These are phyloP conservation scores for Piedraia hortae DNA, from an alignment of 2,329 filamentous ascomycete genomes.

Conservation along the genomic window DNA sequence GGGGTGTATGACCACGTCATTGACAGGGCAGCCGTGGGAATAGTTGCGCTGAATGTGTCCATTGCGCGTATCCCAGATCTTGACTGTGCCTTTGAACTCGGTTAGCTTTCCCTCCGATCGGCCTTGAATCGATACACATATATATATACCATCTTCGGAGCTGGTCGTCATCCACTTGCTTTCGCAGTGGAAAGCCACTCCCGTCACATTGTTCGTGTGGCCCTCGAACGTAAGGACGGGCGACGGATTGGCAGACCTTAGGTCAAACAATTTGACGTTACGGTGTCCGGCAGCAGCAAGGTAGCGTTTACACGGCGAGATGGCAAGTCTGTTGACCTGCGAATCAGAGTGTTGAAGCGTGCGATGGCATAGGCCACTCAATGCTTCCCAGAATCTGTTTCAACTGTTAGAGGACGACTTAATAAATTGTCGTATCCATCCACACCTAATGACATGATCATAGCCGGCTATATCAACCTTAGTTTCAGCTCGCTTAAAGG, in stretches of 20 bases:
- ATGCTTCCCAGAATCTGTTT: slow-evolving; percentile 85
- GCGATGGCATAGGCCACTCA: slow-evolving; percentile 89
- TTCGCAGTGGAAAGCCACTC: slow-evolving; percentile 92
- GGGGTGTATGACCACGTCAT: slow-evolving; percentile 97
- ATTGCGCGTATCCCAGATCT: slow-evolving; percentile 82
- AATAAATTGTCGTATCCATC: slow-evolving; percentile 1
- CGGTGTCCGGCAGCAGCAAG: slow-evolving; percentile 59
- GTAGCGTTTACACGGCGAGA: slow-evolving; percentile 91
- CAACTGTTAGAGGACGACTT: background rate
- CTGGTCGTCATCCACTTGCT: slow-evolving; percentile 99
- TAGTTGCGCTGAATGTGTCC: slow-evolving; percentile 82
- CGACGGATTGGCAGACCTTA: slow-evolving; percentile 92
- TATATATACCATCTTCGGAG: slow-evolving; percentile 48
- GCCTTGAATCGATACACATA: background rate
- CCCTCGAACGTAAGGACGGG: slow-evolving; percentile 84
- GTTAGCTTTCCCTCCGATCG: background rate
- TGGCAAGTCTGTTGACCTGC: slow-evolving; percentile 92
- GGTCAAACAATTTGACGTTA: slow-evolving; percentile 92
- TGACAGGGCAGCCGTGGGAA: slow-evolving; percentile 63
- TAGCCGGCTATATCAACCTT: slow-evolving; percentile 27
- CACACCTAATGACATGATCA: slow-evolving; percentile 47
- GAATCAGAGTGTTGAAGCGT: slow-evolving; percentile 97
- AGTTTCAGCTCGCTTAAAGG: slow-evolving; percentile 1
- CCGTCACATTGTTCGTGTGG: slow-evolving; percentile 85
- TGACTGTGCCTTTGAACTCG: slow-evolving; percentile 34